Base-by-base conservation (phyloP, 2,329 filamentous ascomycete species). In the Harringtonia aguacate region DNA sequence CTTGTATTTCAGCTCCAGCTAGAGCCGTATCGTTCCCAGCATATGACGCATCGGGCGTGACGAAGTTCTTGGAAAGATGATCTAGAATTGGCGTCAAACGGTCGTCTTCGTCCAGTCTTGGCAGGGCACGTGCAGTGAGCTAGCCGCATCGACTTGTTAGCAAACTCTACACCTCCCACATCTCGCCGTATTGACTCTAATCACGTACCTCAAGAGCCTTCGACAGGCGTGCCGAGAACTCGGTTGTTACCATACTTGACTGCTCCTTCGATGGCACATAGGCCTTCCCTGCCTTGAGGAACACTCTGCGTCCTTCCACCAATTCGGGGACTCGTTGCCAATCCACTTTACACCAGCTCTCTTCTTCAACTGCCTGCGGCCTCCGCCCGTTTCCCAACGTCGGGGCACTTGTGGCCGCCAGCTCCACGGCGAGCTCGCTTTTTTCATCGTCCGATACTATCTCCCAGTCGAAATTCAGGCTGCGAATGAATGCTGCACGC, bases 31-130 rank as follows among this genome's bases (percentile, higher is more conserved):
- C 73, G 52, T 35, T 30, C 20, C 77, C 76, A 5, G 76, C 75
- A 66, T 94, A 95, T 13, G 79, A 77, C 8, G 87, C 80, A 57
- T 95, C 90, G 2, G 92, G 92, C 0, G 90, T 88, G 53, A 86
- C 83, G 62, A 98, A 98, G 60, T 90, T 95, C 62, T 94, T 90
- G 48, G 87, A 92, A n/a, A 98, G 75, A 58, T 98, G 75, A 54
- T 77, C 66, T 20, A 80, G 71, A 48, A 79, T 79, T 0, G 76
- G 76, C 1, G 73, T 74, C 7, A 98, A 75, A 37, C 92, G 84
- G 61, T 97, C 90, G 61, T 98, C 92, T 69, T 98, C 92, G 59
- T 98, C 92, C 30, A 98, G 77, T 12, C 89, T 81, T 0, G 92
- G 92, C 4, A 97, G 72, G 0, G 88, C 88, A 44, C 89, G 83